Conservation (phyloP, 129 eudicot species). For the Helichrysum umbraculigerum region DNA sequence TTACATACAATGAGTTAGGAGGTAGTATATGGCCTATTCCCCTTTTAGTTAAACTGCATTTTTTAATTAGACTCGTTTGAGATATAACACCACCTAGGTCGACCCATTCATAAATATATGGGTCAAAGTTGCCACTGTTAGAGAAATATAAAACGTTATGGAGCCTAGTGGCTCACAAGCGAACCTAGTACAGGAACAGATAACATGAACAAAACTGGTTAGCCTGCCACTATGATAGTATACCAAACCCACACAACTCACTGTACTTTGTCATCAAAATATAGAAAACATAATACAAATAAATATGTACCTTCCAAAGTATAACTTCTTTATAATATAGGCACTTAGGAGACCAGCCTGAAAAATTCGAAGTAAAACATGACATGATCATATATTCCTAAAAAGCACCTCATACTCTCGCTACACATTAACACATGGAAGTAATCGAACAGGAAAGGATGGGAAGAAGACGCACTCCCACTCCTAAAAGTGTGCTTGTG, state of each 20-base stretch:
- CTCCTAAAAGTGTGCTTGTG: conserved; percentile 78
- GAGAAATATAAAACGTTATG: not conserved
- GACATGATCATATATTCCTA: conserved; percentile 10
- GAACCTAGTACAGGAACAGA: not conserved
- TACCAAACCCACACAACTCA: not conserved
- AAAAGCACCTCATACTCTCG: not conserved
- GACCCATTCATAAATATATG: not conserved
- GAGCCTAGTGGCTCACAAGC: not conserved
- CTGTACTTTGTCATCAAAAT: conserved; percentile 6
- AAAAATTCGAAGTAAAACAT: conserved; percentile 25
- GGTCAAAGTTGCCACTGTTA: not conserved
- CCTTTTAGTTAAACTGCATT: too few relatives aligned
- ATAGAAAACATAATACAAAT: conserved; percentile 9
- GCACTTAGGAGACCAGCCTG: conserved; percentile 82
- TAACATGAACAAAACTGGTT: not conserved
- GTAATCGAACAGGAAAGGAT: not conserved
- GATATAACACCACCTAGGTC: not conserved
- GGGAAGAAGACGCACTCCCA: conserved; percentile 47
- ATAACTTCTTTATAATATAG: conserved; percentile 63
- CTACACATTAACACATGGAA: not conserved
- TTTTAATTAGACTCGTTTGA: not conserved
- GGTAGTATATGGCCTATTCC: not conserved
- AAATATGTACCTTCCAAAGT: conserved; percentile 61
- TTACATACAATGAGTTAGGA: not conserved
- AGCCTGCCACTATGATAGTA: conserved; percentile 6